Conservation (phyloP, 257 asterid genomes). For the Solanum piurae region DNA sequence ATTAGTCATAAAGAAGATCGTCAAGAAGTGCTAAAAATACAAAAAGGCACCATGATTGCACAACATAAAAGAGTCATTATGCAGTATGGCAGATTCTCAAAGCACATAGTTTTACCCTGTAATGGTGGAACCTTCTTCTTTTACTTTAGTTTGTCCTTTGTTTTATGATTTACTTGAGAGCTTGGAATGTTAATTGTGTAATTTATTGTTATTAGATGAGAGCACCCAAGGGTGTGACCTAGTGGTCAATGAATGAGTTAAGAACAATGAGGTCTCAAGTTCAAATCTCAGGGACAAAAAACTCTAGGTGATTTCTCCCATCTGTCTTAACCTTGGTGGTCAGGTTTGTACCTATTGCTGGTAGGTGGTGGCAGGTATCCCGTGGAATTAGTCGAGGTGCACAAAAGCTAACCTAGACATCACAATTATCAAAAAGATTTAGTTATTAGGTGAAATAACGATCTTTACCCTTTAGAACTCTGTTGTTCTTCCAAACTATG, state of each 20-base stretch:
- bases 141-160: neutral
- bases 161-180: neutral
- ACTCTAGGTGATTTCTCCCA: neutral
- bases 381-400: too few species aligned
- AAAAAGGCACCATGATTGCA: neutral
- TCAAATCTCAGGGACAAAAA: neutral
- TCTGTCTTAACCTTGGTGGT: neutral
- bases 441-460: neutral
- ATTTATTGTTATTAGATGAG: neutral
- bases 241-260: neutral
- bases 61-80: neutral
- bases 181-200: neutral
- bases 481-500: neutral
- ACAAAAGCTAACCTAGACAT: neutral
- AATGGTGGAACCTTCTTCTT: neutral
- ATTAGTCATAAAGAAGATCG: neutral
- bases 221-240: neutral
- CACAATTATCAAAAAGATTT: neutral
- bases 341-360: neutral
- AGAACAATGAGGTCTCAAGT: neutral
- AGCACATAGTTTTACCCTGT: neutral
- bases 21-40: neutral
- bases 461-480: neutral
- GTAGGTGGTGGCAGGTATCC: neutral
- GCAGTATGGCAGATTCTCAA: neutral